Evolutionary conservation across 192 early-diverging fungal genomes (phyloP).

Genomic region (Backusella tarrabulga): DNA sequence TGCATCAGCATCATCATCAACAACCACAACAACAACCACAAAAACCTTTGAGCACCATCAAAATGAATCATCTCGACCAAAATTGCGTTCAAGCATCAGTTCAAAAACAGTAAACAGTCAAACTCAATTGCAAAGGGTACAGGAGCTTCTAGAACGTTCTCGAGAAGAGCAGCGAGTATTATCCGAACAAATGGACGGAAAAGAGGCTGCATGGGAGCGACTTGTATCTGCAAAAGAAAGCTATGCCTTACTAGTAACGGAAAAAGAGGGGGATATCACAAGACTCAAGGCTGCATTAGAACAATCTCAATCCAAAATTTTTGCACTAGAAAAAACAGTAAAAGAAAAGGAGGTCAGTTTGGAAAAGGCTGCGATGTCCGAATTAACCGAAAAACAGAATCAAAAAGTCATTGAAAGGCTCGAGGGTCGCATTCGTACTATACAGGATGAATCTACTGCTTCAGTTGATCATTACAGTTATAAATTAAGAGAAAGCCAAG

Average conservation of each 20-base stretch:
- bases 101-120: neutral
- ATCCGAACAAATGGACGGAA: slow-evolving; percentile 11
- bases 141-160: slow-evolving; percentile 19
- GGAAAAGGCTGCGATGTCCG: neutral
- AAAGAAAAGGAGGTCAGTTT: slow-evolving; percentile 1
- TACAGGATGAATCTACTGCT: slow-evolving; percentile 6
- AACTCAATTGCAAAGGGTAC: neutral
- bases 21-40: neutral
- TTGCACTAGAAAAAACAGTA: neutral
- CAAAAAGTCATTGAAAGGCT: slow-evolving; percentile 15
- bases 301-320: neutral
- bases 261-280: slow-evolving; percentile 13
- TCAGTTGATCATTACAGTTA: neutral
- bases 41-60: neutral
- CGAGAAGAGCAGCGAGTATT: slow-evolving; percentile 17
- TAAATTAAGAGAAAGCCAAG: slow-evolving; percentile 13
- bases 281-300: neutral
- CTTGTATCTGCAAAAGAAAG: slow-evolving; percentile 32
- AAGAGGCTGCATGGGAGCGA: slow-evolving; percentile 27
- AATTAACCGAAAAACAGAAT: slow-evolving; percentile 12
- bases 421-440: neutral
- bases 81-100: neutral
- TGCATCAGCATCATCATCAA: neutral
- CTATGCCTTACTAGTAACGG: slow-evolving; percentile 17
- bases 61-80: neutral